Evolutionary conservation across 768 basidiomycete species (phyloP).

Genomic region (Sporobolomyces roseus): DNA sequence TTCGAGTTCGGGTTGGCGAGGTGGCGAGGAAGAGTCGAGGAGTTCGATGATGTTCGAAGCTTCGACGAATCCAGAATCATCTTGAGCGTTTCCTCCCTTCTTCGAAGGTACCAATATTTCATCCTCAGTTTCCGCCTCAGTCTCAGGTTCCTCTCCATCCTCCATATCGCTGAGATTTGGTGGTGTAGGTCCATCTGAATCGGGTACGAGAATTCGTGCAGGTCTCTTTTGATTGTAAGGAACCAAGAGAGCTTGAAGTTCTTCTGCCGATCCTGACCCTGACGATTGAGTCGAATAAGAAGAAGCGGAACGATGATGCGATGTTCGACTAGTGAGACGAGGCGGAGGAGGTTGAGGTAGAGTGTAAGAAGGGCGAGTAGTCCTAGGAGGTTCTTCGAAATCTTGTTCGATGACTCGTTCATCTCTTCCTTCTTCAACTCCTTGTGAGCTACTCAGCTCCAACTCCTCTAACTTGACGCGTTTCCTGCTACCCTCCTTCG

Average conservation of each 20-base stretch:
- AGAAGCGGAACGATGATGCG: not conserved
- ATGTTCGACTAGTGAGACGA: not conserved
- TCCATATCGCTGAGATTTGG: no score
- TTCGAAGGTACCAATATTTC: no score
- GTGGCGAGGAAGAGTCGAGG: not conserved
- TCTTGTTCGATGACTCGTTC: not conserved
- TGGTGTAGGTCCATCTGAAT: slow-evolving; percentile 9
- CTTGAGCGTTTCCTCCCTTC: slow-evolving; percentile 1
- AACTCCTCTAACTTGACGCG: no score
- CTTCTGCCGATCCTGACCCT: not conserved
- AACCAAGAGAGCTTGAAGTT: not conserved
- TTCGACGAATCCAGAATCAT: slow-evolving; percentile 30
- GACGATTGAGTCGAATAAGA: not conserved
- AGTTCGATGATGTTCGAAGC: slow-evolving; percentile 16
- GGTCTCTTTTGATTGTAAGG: not conserved
- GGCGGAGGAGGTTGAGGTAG: not conserved
- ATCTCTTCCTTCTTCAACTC: not conserved
- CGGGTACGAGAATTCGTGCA: slow-evolving; percentile 15
- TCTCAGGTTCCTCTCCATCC: not conserved
- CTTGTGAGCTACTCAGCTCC: not conserved
- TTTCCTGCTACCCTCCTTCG: no score
- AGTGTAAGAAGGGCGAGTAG: no score
- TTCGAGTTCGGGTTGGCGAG: not conserved
- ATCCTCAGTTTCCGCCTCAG: not conserved
- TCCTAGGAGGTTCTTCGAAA: not conserved